Percentiles rank a stretch among this genome's conserved stretches.
phyloP scores from a whole-genome alignment of 2,329 filamentous ascomycete genomes.

The Alternaria sp. region DNA sequence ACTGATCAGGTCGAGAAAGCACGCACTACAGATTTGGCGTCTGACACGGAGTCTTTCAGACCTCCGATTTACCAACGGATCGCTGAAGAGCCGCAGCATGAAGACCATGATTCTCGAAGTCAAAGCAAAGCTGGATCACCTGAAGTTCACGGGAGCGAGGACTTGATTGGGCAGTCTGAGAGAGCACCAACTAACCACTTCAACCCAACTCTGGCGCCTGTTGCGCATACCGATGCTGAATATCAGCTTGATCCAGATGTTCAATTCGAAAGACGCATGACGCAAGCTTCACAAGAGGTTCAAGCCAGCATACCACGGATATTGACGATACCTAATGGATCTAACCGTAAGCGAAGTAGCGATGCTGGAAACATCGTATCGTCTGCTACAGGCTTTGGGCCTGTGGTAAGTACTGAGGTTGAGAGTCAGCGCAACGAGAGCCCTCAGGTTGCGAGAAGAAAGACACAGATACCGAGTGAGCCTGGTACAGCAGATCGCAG shows the following conservation, averaged over 20 bases:
- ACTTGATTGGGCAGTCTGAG: neutral
- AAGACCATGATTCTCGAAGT: neutral
- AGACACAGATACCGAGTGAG: neutral
- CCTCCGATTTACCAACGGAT: neutral
- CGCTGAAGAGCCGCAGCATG: neutral
- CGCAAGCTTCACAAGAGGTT: neutral
- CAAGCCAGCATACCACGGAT: constrained; percentile 11
- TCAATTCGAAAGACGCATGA: neutral
- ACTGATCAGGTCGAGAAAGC: neutral
- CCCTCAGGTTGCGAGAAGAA: neutral
- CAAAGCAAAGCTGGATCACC: neutral
- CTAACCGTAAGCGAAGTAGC: constrained; percentile 11
- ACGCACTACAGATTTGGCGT: neutral
- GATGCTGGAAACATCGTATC: constrained; percentile 16
- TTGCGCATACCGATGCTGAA: neutral
- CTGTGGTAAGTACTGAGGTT: neutral
- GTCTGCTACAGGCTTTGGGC: constrained; percentile 14
- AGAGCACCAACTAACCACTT: constrained; percentile 15
- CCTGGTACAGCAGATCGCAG: neutral
- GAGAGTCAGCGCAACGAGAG: neutral
- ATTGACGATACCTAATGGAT: constrained; percentile 7
- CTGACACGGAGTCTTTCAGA: neutral
- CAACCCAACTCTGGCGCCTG: constrained; percentile 14
- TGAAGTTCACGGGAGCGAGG: neutral
- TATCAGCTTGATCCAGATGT: neutral